These are phyloP conservation scores for Plasmodium falciparum DNA, from an alignment of 169 alveolate species.

Conservation along the genomic window DNA sequence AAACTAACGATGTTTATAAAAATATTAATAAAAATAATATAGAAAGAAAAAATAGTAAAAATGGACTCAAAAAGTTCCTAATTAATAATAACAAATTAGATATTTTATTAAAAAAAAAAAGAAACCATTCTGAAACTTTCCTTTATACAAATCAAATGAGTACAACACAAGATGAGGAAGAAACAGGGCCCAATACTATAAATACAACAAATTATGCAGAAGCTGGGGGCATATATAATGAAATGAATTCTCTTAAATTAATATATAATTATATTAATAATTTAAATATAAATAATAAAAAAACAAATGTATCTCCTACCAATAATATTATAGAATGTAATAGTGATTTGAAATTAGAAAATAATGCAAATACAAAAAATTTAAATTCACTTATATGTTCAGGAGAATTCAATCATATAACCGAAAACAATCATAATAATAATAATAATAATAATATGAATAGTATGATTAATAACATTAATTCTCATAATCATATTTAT, in stretches of 20 bases:
- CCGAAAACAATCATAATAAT: neutral
- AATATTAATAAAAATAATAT: neutral
- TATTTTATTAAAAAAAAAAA: slow-evolving; percentile 17
- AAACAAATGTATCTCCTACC: neutral
- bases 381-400: neutral
- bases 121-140: slow-evolving; percentile 44
- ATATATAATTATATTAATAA: slow-evolving; percentile 24
- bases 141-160: neutral
- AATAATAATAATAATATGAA: no score
- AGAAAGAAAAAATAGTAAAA: neutral
- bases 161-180: slow-evolving; percentile 5
- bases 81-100: slow-evolving; percentile 2
- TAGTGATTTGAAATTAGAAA: neutral
- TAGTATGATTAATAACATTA: no score
- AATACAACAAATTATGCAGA: slow-evolving; percentile 5
- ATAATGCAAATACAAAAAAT: slow-evolving; percentile 27
- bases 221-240: slow-evolving; percentile 11
- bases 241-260: slow-evolving; percentile 21
- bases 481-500: no score
- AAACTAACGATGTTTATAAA: slow-evolving; percentile 15
- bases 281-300: slow-evolving; percentile 1
- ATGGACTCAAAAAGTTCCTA: slow-evolving; percentile 14
- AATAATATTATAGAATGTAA: slow-evolving; percentile 13
- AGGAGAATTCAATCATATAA: neutral
- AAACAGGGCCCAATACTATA: neutral